These are phyloP conservation scores for Trypanosoma vivax DNA, from an alignment of 208 protist species.

Conservation along the genomic window DNA sequence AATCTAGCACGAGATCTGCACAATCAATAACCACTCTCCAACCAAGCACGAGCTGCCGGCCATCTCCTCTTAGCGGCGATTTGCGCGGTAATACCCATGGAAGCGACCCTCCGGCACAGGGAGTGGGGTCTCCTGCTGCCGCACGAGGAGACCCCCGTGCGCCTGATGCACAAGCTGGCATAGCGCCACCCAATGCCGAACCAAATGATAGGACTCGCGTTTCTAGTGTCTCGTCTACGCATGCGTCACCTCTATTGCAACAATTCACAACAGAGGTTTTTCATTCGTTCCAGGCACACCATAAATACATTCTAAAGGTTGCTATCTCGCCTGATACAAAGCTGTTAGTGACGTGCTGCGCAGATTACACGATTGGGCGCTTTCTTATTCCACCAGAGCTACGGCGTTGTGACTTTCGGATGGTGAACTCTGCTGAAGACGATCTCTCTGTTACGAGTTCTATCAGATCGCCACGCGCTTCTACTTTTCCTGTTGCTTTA, in stretches of 20 bases:
- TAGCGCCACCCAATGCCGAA: not conserved
- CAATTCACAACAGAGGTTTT: slow-evolving; percentile 66
- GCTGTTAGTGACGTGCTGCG: slow-evolving; percentile 72
- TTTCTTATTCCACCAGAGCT: slow-evolving; percentile 42
- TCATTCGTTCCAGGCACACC: slow-evolving; percentile 71
- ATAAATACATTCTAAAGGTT: slow-evolving; percentile 86
- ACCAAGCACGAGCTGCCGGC: not conserved
- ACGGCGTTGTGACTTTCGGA: not conserved
- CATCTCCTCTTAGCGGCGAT: not conserved
- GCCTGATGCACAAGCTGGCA: not conserved
- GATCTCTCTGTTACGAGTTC: not conserved
- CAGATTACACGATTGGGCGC: slow-evolving; percentile 78
- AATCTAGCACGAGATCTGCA: not conserved
- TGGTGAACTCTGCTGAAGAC: not conserved
- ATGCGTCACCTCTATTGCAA: slow-evolving; percentile 20
- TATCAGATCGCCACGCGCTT: too few species aligned
- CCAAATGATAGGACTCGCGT: not conserved
- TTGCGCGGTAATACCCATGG: not conserved
- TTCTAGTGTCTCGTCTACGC: slow-evolving; percentile 2
- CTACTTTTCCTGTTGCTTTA: too few species aligned
- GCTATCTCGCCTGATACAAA: slow-evolving; percentile 60
- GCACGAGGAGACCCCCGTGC: not conserved
- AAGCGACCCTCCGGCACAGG: not conserved
- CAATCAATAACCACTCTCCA: slow-evolving; percentile 1
- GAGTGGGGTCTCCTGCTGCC: slow-evolving; percentile 1